Evolutionary conservation across 176 grass and related monocot species (phyloP).

Genomic region (Chrysopogon serrulatus): DNA sequence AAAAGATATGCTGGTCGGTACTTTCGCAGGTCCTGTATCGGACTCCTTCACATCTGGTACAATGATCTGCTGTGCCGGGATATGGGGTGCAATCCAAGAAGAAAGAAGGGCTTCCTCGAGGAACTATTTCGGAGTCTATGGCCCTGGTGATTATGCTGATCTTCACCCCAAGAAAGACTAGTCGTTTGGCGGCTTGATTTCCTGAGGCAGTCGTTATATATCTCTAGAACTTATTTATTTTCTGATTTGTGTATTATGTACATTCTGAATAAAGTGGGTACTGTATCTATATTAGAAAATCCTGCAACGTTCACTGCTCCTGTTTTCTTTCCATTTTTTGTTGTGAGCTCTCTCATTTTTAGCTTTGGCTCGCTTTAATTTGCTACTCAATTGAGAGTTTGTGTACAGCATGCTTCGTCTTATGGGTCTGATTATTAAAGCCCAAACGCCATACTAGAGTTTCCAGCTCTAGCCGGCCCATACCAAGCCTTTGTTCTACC

Average conservation of each 20-base stretch:
- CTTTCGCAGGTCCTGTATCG: slow-evolving; percentile 47
- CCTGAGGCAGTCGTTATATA: not conserved
- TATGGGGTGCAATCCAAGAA: slow-evolving; percentile 54
- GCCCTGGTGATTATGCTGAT: slow-evolving; percentile 47
- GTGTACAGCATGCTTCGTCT: too few relatives aligned
- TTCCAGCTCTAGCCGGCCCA: not conserved
- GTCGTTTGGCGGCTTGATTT: not conserved
- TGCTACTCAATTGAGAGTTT: too few relatives aligned
- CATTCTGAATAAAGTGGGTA: not conserved
- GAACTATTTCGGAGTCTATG: slow-evolving; percentile 42
- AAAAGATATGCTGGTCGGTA: slow-evolving; percentile 37
- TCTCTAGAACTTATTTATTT: not conserved
- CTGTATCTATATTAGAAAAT: too few relatives aligned
- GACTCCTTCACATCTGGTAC: slow-evolving; percentile 45
- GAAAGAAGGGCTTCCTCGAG: slow-evolving; percentile 42
- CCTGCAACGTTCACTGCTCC: too few relatives aligned
- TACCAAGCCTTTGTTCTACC: too few relatives aligned
- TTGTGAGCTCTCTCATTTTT: too few relatives aligned
- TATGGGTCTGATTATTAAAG: too few relatives aligned
- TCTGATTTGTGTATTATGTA: not conserved
- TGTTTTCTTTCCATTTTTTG: too few relatives aligned
- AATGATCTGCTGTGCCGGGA: slow-evolving; percentile 59
- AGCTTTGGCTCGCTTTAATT: too few relatives aligned
- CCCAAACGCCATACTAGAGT: not conserved
- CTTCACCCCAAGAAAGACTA: slow-evolving; percentile 22